phyloP scores from a whole-genome alignment of 164 flowering plant genomes.

The Piper betle region DNA sequence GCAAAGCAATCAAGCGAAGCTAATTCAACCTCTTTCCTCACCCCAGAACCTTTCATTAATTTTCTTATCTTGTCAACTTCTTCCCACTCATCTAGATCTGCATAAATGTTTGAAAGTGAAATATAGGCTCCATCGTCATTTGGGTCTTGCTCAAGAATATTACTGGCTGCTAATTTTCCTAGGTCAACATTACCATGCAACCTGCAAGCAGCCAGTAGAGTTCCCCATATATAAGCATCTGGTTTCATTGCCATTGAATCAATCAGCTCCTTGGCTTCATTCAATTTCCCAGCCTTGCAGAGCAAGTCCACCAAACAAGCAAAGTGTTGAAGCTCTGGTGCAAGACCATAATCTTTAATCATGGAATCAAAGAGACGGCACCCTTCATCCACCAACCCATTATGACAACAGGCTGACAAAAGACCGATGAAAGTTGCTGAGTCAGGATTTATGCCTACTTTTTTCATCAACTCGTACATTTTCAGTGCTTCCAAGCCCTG shows the following conservation, averaged over 20 bases:
- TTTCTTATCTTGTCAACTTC: slow-evolving; percentile 42
- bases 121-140: slow-evolving; percentile 49
- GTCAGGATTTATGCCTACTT: slow-evolving; percentile 53
- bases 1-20: slow-evolving; percentile 24
- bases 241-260: slow-evolving; percentile 54
- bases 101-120: slow-evolving; percentile 64
- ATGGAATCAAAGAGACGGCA: slow-evolving; percentile 51
- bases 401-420: slow-evolving; percentile 73
- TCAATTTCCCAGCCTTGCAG: slow-evolving; percentile 58
- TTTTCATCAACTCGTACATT: slow-evolving; percentile 45
- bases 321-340: slow-evolving; percentile 48
- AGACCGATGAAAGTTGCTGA: slow-evolving; percentile 60
- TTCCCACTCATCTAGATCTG: slow-evolving; percentile 66
- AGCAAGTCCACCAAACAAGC: slow-evolving; percentile 80
- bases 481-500: slow-evolving; percentile 54
- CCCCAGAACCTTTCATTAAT: slow-evolving; percentile 35
- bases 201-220: slow-evolving; percentile 70
- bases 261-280: slow-evolving; percentile 59
- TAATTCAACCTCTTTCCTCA: slow-evolving; percentile 60
- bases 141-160: slow-evolving; percentile 47
- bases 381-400: slow-evolving; percentile 70
- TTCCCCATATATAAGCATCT: slow-evolving; percentile 65
- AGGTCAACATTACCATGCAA: slow-evolving; percentile 57
- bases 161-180: slow-evolving; percentile 46
- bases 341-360: slow-evolving; percentile 47